Evolutionary conservation across 768 basidiomycete species (phyloP).

Genomic region (Psilocybe azurescens): DNA sequence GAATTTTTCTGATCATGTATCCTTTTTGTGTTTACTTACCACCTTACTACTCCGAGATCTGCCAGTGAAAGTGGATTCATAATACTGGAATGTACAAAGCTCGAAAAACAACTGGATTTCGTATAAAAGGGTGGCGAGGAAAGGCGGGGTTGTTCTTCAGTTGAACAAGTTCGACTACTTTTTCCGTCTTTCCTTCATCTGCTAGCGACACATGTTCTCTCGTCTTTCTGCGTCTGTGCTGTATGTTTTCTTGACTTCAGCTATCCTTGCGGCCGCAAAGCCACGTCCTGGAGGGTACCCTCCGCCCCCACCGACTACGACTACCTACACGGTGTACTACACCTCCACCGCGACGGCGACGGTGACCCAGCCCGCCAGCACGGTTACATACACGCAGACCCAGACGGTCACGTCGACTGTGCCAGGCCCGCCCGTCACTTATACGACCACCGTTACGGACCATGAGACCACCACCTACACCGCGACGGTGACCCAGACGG

Average conservation of each 20-base stretch:
- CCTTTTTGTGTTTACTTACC: neutral
- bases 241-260: slow-evolving; percentile 26
- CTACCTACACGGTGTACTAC: slow-evolving; percentile 13
- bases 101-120: neutral
- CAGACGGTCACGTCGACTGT: slow-evolving; percentile 12
- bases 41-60: neutral
- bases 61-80: neutral
- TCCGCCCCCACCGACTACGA: slow-evolving; percentile 11
- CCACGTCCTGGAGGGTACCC: slow-evolving; percentile 15
- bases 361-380: slow-evolving; percentile 16
- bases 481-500: slow-evolving; percentile 12
- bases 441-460: slow-evolving; percentile 7
- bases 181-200: slow-evolving; percentile 12
- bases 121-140: neutral
- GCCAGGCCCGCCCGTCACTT: slow-evolving; percentile 9
- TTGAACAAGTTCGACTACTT: slow-evolving; percentile 24
- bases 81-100: neutral
- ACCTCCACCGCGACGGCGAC: slow-evolving; percentile 22
- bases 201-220: slow-evolving; percentile 29
- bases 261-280: slow-evolving; percentile 33
- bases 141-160: slow-evolving; percentile 14
- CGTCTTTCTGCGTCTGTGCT: slow-evolving; percentile 23
- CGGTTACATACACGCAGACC: neutral
- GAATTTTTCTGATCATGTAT: neutral
- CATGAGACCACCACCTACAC: slow-evolving; percentile 13